Percentiles rank a stretch among this genome's conserved stretches.
phyloP scores from a whole-genome alignment of 1,284 basidiomycete species.

The Ceratobasidium sp. region DNA sequence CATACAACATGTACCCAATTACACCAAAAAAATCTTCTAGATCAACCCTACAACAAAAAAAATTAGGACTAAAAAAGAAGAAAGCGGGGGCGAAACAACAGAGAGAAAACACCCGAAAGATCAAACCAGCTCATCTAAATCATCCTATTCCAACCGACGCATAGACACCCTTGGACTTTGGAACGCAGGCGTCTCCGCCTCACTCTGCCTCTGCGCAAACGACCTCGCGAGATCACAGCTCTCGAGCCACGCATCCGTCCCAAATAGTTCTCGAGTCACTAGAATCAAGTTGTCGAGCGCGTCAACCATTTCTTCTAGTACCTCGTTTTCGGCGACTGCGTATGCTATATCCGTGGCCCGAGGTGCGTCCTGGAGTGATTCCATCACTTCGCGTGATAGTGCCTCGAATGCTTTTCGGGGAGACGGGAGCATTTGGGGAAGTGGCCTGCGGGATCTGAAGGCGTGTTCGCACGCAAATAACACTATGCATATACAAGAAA shows the following conservation, averaged over 20 bases:
- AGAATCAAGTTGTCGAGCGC: constrained; percentile 62
- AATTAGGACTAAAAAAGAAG: no score
- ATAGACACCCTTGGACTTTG: constrained; percentile 33
- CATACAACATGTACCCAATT: no score
- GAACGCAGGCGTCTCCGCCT: constrained; percentile 29
- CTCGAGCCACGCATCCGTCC: constrained; percentile 61
- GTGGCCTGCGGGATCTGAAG: constrained; percentile 63
- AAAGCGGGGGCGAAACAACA: no score
- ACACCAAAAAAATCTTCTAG: no score
- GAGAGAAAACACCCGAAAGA: no score
- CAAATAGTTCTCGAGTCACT: constrained; percentile 62
- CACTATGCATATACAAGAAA: constrained; percentile 65
- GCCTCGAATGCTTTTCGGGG: constrained; percentile 60
- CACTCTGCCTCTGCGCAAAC: constrained; percentile 20
- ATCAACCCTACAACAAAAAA: no score
- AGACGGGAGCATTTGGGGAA: constrained; percentile 68
- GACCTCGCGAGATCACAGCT: constrained; percentile 1
- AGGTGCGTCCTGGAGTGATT: constrained; percentile 19
- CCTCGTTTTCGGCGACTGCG: constrained; percentile 61
- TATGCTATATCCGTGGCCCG: constrained; percentile 40
- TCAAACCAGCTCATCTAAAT: no score
- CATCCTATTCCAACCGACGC: constrained; percentile 29
- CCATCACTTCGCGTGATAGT: constrained; percentile 56
- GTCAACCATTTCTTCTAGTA: constrained; percentile 63
- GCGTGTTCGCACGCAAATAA: constrained; percentile 67